Conservation (phyloP, 495 filamentous ascomycete species). For the Bathelium albidoporum region DNA sequence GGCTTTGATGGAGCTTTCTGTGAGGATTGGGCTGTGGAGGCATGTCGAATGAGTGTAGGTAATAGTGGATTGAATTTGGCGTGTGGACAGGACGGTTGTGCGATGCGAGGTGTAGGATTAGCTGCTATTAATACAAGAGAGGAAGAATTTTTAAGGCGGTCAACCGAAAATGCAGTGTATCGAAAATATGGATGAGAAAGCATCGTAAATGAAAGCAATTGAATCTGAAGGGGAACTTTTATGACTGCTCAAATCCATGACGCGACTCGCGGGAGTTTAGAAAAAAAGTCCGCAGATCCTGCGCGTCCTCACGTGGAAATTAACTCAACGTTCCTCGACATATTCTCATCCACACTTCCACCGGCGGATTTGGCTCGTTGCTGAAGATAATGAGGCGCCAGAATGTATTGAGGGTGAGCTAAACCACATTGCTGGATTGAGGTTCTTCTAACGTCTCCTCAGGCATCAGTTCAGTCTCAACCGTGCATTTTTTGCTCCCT, state of each 20-base stretch:
- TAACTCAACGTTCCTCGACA: too few relatives aligned
- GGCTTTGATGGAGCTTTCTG: background rate
- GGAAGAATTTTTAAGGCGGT: background rate
- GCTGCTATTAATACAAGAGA: background rate
- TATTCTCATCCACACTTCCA: background rate
- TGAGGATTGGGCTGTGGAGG: background rate
- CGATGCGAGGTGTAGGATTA: background rate
- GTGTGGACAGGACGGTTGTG: background rate
- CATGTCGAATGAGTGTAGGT: background rate
- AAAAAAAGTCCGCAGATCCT: constrained; percentile 4
- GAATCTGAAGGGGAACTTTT: background rate
- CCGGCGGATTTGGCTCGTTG: background rate
- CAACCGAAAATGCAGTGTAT: background rate
- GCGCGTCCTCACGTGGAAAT: background rate
- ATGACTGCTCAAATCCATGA: background rate
- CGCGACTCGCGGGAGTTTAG: background rate
- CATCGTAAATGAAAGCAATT: background rate
- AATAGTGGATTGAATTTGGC: background rate
- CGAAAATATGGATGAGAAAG: background rate
- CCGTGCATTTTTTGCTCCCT: background rate
- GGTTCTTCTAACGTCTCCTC: background rate
- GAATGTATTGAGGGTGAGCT: background rate
- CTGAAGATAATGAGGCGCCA: background rate
- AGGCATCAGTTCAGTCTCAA: background rate
- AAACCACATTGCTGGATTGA: background rate